Base-by-base conservation (phyloP, 768 basidiomycete species). In the Boletus vinaceobasis region DNA sequence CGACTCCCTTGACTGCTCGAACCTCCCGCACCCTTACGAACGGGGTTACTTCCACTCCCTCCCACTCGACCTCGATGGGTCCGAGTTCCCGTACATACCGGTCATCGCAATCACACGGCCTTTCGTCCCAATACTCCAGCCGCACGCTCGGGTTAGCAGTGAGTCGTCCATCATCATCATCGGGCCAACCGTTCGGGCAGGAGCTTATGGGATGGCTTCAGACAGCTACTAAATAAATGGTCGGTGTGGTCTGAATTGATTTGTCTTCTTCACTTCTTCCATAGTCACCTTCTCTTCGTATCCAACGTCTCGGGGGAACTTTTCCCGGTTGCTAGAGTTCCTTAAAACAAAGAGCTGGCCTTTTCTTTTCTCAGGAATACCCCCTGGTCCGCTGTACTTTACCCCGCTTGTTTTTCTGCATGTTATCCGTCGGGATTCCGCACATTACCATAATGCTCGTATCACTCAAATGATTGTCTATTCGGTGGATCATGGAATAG, bases 1-100 rank as follows among this genome's bases (percentile, higher is more conserved):
- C 92, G 7, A 91, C 92, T 3, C 90, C 92, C 1, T 77, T 94
- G 50, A 87, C 92, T 19, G 90, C 92, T 55, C 87, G 92, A 45
- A 79, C 80, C 13, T 75, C 83, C 6, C 82, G 87, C 56, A 82
- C 80, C 15, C 72, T 75, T 19, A 58, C 67, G 21, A 79, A 77
- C 53, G 80, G 79, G 32, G 67, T 75, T 38, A 77, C 82, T 42
- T 79, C 79, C 46, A 88, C 87, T 4, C 86, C 87, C 14, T 73
- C 74, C 19, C 83, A 87, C 63, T 62, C 77, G 31, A 77, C 84
- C 39, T 78, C 83, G 5, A 66, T 86, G 48, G 80, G 82, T 38
- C 78, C 84, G 64, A 77, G 81, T 43, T 80, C 86, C 36, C 77
- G 84, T 58, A 83, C 86, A 48, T 89, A 86, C 65, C 76, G 87